Evolutionary conservation across 2,329 filamentous ascomycete species (phyloP).

Genomic region (Epichloe hybrida): DNA sequence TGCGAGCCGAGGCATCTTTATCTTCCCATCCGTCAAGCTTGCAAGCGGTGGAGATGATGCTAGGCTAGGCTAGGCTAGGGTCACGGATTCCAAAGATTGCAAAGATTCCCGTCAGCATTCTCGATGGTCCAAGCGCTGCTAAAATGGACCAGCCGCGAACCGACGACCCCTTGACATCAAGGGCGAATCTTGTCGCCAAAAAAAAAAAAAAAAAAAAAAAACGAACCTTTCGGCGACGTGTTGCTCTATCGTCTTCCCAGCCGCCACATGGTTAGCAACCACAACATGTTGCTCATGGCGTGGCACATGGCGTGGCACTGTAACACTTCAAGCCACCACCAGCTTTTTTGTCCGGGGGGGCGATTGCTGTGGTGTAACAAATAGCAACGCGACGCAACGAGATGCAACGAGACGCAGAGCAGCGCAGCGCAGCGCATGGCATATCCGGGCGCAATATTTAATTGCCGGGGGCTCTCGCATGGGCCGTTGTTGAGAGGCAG

Average conservation of each 20-base stretch:
- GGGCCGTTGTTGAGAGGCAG: neutral
- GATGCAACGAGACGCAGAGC: no score
- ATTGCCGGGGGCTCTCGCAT: neutral
- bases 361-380: neutral
- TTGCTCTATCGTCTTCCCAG: neutral
- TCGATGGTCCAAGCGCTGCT: neutral
- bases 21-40: neutral
- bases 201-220: neutral
- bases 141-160: neutral
- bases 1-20: neutral
- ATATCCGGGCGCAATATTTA: no score
- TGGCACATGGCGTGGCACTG: neutral
- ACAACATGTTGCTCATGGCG: neutral
- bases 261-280: neutral
- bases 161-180: neutral
- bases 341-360: neutral
- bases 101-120: neutral
- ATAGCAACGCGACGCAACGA: neutral
- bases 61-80: neutral
- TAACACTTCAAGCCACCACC: neutral
- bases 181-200: neutral
- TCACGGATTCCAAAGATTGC: neutral
- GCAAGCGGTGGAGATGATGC: neutral
- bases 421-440: no score
- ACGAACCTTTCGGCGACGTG: neutral